These are phyloP conservation scores for Oleoguttula mirabilis DNA, from an alignment of 495 filamentous ascomycete species.

Conservation along the genomic window DNA sequence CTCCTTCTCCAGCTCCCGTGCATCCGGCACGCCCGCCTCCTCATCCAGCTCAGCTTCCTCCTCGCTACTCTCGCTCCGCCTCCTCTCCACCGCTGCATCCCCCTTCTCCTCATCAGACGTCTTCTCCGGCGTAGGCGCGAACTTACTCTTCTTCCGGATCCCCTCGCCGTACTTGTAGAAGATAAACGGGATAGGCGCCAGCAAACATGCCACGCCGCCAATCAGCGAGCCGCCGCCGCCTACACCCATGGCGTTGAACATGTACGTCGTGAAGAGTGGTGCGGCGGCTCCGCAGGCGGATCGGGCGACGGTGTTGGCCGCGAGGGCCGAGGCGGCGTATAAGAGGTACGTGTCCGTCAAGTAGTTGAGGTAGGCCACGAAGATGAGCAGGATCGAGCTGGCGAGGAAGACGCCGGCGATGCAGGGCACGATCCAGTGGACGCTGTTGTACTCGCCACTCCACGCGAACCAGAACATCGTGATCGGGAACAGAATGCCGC, in stretches of 20 bases:
- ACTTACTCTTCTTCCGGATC: slow-evolving; percentile 33
- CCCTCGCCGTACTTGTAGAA: slow-evolving; percentile 40
- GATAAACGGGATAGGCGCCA: slow-evolving; percentile 38
- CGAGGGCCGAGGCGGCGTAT: slow-evolving; percentile 26
- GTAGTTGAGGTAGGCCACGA: slow-evolving; percentile 24
- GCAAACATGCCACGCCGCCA: slow-evolving; percentile 33
- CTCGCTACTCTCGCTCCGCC: not conserved
- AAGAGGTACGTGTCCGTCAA: slow-evolving; percentile 23
- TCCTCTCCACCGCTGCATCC: not conserved
- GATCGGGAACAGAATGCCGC: slow-evolving; percentile 41
- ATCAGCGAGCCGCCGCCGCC: slow-evolving; percentile 40
- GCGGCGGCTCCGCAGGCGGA: slow-evolving; percentile 24
- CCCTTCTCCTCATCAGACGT: slow-evolving; percentile 15
- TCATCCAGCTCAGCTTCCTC: slow-evolving; percentile 10
- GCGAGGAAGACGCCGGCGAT: slow-evolving; percentile 27
- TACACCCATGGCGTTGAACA: slow-evolving; percentile 31
- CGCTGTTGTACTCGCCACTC: slow-evolving; percentile 30
- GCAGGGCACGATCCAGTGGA: slow-evolving; percentile 40
- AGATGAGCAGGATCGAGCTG: slow-evolving; percentile 15
- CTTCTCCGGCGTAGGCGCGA: slow-evolving; percentile 29
- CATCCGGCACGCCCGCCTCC: slow-evolving; percentile 8
- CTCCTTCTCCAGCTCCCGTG: slow-evolving; percentile 3
- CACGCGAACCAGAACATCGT: slow-evolving; percentile 50
- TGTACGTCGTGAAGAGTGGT: slow-evolving; percentile 28
- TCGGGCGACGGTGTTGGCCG: slow-evolving; percentile 30